Base-by-base conservation (phyloP, 164 flowering plant species). In the Stephania yunnanensis region DNA sequence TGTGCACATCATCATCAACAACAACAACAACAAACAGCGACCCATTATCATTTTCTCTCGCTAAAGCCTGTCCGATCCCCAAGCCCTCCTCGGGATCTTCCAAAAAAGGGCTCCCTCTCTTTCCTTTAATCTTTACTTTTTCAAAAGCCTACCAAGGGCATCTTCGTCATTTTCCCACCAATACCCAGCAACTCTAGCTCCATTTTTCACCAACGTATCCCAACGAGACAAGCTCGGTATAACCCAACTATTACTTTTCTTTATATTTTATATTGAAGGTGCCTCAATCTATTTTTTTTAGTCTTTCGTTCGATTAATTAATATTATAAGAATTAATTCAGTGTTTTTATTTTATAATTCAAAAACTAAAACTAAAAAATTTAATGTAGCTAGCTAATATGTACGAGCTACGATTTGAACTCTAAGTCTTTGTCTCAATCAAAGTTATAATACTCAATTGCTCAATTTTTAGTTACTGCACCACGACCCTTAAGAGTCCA, bases 1-100 rank as follows among this genome's bases (percentile, higher is more conserved):
- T 64, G 25, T 20, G 22, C 5, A 8, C 10, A 9, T 17, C 9
- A 25, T 3, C 22, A 30, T 6, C 36, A 66, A 20, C 22, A 11
- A 66, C 29, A 68, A 68, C 42, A 68, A 68, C 17, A 68, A 29
- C 6, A 6, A 8, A 15, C 5, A 1, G 10, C 5, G 9, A 2
- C 19, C 70, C 70, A 30, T 68, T 44, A 68, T 53, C 61, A 9
- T 25, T 61, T 61, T 61, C 25, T 61, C 66, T 19, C 66, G 19
- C 66, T 19, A 61, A n/a, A 61, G 66, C 66, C 8, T 61, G 66
- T 2, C 61, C 19, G 19, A 53, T 4, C 61, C 13, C 19, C 13
- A 53, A 13, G 19, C 66, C 22, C 66, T 61, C 66, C 25, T 61
- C 66, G 66, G 66, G 66, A 61, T 61, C 66, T 61, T 61, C 66